A percentile compares a stretch with the other conserved stretches of the same genome.
phyloP scores from a whole-genome alignment of 805 yeast species.

The Priceomyces haplophilus region DNA sequence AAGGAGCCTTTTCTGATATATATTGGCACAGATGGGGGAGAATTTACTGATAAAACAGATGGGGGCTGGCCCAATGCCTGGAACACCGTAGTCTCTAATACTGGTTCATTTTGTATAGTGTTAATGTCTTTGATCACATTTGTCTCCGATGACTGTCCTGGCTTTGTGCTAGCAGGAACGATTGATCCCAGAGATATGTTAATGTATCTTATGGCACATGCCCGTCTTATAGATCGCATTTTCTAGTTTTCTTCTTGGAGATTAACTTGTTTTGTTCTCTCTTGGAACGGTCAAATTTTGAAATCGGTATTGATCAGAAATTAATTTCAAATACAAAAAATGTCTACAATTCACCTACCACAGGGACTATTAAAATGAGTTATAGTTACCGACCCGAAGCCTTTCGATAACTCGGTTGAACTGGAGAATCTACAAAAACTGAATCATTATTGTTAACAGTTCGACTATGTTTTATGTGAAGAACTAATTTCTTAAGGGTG shows the following conservation, averaged over 20 bases:
- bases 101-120: conserved; percentile 13
- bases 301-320: neutral
- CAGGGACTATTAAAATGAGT: no score
- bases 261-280: no score
- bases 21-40: conserved; percentile 61
- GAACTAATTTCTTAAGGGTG: conserved; percentile 18
- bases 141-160: conserved; percentile 9
- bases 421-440: no score
- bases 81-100: conserved; percentile 28
- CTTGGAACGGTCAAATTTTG: neutral
- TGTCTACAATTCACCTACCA: no score
- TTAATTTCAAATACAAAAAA: neutral
- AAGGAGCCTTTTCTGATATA: conserved; percentile 48
- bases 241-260: neutral
- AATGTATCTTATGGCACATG: conserved; percentile 9
- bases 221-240: conserved; percentile 6
- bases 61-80: conserved; percentile 48
- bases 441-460: no score
- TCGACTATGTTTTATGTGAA: no score
- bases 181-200: conserved; percentile 10
- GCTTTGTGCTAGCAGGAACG: conserved; percentile 1
- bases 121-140: conserved; percentile 12
- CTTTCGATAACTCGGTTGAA: no score
- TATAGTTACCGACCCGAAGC: no score
- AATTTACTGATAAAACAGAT: conserved; percentile 44